Evolutionary conservation across 2,329 filamentous ascomycete species (phyloP).

Genomic region (Scorias spongiosa): DNA sequence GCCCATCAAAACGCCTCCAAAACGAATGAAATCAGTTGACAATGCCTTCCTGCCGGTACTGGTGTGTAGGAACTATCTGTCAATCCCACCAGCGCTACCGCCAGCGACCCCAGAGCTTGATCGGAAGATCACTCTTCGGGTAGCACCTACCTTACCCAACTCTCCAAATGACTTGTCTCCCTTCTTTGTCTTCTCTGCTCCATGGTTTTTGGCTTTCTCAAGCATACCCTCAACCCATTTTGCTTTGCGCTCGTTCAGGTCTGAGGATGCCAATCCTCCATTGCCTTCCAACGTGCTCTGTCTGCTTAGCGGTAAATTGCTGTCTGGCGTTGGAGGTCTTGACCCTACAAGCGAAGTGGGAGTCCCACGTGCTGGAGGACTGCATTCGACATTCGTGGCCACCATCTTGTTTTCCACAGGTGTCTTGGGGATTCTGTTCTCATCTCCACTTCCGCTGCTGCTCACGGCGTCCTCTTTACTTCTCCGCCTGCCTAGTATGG

Average conservation of each 20-base stretch:
- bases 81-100: neutral
- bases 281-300: neutral
- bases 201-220: conserved; percentile 59
- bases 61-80: too few relatives aligned
- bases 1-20: too few relatives aligned
- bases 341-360: neutral
- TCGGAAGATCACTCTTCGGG: conserved; percentile 54
- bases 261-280: conserved; percentile 24
- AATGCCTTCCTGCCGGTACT: too few relatives aligned
- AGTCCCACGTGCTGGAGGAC: neutral
- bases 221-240: conserved; percentile 76
- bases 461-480: neutral
- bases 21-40: too few relatives aligned
- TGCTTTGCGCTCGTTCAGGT: conserved; percentile 55
- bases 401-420: neutral
- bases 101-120: conserved; percentile 1
- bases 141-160: conserved; percentile 55
- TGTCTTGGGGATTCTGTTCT: neutral
- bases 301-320: neutral
- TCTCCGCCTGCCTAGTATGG: neutral
- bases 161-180: conserved; percentile 44
- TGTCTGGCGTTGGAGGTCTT: conserved; percentile 1
- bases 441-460: neutral
- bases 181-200: conserved; percentile 27
- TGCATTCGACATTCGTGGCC: neutral